phyloP scores from a whole-genome alignment of 2,329 filamentous ascomycete species.

The Microdochium trichocladiopsis region DNA sequence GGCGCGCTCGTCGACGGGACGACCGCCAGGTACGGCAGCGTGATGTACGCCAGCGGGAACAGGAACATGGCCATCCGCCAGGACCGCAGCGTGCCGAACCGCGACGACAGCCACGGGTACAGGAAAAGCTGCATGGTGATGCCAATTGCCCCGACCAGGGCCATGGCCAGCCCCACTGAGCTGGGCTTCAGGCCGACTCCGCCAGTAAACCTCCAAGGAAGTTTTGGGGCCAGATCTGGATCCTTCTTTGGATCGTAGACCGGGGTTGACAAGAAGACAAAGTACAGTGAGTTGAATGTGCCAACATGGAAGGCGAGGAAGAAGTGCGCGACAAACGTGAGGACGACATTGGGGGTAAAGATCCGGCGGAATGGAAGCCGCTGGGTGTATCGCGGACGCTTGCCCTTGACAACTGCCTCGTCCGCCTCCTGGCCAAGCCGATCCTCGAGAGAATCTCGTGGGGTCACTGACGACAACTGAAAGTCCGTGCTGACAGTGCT shows the following conservation, averaged over 20 bases:
- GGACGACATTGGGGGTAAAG: slow-evolving; percentile 11
- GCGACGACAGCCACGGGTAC: slow-evolving; percentile 1
- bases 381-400: slow-evolving; percentile 1
- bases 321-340: slow-evolving; percentile 15
- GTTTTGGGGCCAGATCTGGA: slow-evolving; percentile 22
- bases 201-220: slow-evolving; percentile 44
- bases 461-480: not conserved
- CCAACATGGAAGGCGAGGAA: slow-evolving; percentile 56
- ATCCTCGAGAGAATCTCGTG: not conserved
- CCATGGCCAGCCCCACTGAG: slow-evolving; percentile 53
- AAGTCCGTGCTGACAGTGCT: not conserved
- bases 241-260: slow-evolving; percentile 39
- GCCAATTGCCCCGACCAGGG: slow-evolving; percentile 54
- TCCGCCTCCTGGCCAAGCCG: not conserved
- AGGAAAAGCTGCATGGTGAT: slow-evolving; percentile 32
- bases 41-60: slow-evolving; percentile 63
- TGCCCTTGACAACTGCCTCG: not conserved
- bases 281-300: slow-evolving; percentile 50
- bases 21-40: slow-evolving; percentile 65
- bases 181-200: slow-evolving; percentile 51
- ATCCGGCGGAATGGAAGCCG: not conserved
- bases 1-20: slow-evolving; percentile 43
- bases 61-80: slow-evolving; percentile 63
- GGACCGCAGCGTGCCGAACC: slow-evolving; percentile 45
- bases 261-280: slow-evolving; percentile 66